phyloP scores from a whole-genome alignment of 2,329 filamentous ascomycete genomes.

The Trichoderma polysporum region DNA sequence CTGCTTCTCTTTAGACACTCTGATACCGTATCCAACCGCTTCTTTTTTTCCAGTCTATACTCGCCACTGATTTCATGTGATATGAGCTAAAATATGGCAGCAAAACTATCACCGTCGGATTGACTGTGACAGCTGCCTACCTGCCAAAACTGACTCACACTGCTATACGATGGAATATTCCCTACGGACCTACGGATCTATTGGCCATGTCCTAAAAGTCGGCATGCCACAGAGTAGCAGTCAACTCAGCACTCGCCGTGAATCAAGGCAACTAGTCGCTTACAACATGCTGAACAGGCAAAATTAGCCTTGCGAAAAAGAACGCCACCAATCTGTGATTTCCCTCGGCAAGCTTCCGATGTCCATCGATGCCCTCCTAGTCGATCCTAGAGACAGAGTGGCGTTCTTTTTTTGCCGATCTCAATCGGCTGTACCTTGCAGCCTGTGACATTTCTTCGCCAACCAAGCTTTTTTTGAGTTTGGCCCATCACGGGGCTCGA shows the following conservation, averaged over 20 bases:
- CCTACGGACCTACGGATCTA: no score
- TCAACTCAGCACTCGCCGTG: background rate
- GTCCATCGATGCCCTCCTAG: background rate
- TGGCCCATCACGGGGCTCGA: background rate
- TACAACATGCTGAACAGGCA: background rate
- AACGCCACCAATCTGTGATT: background rate
- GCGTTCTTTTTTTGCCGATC: background rate
- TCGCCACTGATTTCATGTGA: background rate
- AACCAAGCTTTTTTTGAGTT: background rate
- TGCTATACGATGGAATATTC: no score
- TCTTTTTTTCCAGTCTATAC: background rate
- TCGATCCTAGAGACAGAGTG: background rate
- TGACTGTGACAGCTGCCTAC: background rate
- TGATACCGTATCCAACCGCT: background rate
- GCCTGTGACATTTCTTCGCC: slow-evolving; percentile 4
- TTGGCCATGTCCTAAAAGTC: background rate
- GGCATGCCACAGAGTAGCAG: background rate
- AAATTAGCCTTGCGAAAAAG: background rate
- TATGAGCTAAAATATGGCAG: background rate
- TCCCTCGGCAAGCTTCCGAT: slow-evolving; percentile 7
- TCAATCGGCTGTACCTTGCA: slow-evolving; percentile 6
- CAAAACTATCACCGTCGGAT: background rate
- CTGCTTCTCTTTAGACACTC: no score
- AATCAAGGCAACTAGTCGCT: background rate
- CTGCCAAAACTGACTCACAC: background rate